Conservation (phyloP, 1,284 basidiomycete species). For the Trametes sp. region DNA sequence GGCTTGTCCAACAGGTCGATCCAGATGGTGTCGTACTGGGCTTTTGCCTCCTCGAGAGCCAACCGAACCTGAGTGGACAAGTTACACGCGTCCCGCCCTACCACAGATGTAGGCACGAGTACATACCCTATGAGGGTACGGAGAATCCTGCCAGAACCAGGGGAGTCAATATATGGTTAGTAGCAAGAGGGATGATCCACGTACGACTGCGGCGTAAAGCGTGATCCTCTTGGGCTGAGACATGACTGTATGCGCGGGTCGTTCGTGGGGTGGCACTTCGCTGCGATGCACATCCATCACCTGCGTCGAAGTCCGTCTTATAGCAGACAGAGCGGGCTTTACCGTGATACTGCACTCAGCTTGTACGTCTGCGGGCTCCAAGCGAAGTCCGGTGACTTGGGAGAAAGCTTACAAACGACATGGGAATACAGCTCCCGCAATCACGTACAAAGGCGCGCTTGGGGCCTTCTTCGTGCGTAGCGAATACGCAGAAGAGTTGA, state of each 20-base stretch:
- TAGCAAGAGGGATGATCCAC: neutral
- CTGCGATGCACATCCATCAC: no score
- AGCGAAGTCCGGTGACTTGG: no score
- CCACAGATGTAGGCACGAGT: neutral
- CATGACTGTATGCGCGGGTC: neutral
- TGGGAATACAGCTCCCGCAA: no score
- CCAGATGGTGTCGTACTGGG: conserved; percentile 55
- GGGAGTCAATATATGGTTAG: neutral
- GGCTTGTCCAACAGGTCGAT: conserved; percentile 72
- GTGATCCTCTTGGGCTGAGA: neutral
- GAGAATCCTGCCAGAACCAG: neutral
- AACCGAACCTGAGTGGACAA: neutral
- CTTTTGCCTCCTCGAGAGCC: conserved; percentile 62
- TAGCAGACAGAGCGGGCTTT: no score
- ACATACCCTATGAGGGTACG: neutral
- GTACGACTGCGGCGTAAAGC: neutral
- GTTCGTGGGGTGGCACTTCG: no score
- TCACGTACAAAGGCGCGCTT: no score
- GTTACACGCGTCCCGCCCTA: neutral
- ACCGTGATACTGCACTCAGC: no score
- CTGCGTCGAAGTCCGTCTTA: no score
- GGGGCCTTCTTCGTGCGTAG: no score
- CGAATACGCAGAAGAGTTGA: no score
- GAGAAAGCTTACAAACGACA: no score
- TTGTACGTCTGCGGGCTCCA: no score